phyloP scores from a whole-genome alignment of 169 alveolate genomes.

The Cyclospora cayetanensis region DNA sequence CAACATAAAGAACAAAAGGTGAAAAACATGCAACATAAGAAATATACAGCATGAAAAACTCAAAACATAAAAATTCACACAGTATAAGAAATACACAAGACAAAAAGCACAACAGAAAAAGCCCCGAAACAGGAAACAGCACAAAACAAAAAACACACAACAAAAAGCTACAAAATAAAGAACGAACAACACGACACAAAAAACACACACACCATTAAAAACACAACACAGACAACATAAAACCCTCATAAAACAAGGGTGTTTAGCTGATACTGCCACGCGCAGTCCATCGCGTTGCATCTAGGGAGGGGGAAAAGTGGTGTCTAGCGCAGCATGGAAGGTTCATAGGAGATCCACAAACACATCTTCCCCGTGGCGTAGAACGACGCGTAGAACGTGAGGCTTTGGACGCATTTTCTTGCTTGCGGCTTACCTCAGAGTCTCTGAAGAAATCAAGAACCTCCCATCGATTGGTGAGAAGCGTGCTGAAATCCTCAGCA shows the following conservation, averaged over 20 bases:
- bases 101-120: neutral
- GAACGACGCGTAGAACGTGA: neutral
- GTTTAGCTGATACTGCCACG: too few relatives aligned
- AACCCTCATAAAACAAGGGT: too few relatives aligned
- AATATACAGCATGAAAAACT: neutral
- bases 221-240: too few relatives aligned
- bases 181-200: too few relatives aligned
- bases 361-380: neutral
- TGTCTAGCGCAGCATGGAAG: too few relatives aligned
- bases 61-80: too few relatives aligned
- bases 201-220: too few relatives aligned
- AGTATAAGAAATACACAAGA: neutral
- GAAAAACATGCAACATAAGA: neutral
- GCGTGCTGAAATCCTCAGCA: neutral
- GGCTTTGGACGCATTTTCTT: neutral
- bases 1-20: neutral
- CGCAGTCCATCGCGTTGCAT: too few relatives aligned
- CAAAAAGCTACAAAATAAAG: too few relatives aligned
- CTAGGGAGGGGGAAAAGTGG: too few relatives aligned
- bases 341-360: too few relatives aligned
- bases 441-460: neutral
- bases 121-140: neutral
- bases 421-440: neutral
- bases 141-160: neutral
- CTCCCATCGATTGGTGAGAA: slow-evolving; percentile 1